Base-by-base conservation (phyloP, 176 grass and related monocot genomes). In the Lolium perenne region DNA sequence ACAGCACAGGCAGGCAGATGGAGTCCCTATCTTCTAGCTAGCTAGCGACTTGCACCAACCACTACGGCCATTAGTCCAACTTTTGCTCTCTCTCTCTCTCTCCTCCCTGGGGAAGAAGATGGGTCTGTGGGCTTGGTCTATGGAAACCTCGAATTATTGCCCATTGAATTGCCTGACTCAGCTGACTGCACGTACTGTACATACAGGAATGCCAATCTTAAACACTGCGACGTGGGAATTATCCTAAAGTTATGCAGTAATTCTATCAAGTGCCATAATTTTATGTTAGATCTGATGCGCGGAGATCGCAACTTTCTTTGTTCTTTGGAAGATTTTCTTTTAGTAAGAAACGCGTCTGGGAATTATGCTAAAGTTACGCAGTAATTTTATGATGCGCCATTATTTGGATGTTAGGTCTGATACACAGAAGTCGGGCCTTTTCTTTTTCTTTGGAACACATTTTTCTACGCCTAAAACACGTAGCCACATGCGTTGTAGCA, bases 11-110 rank as follows among this genome's bases (percentile, higher is more conserved):
- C 32, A 35, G 32, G 32, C 32, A 35, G 32, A 35, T 35, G 32
- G 32, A 35, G 32, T 35, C 71, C 54, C 83, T 82, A 78, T 90
- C 84, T 47, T 70, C 73, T 85, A n/a, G n/a, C 75, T 82, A 45
- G 41, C 75, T 84, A 71, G 77, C 80, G 73, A 84, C 88, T 62
- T 88, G 81, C 87, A 87, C 87, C 88, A 82, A 83, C 88, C 59
- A 84, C 88, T 87, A 79, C 83, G 87, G 84, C 83, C 61, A 91
- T 60, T 73, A 56, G 68, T 86, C 78, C 40, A 64, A 86, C 87
- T 74, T 92, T 80, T 84, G 68, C 77, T 64, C 81, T 21, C 77
- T 86, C 77, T 64, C 81, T 21, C 77, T 86, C 91, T 86, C 84
- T 82, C 81, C 82, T 58, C 83, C 49, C 81, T 70, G 11, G 10